phyloP scores from a whole-genome alignment of 1,139 yeast genomes.

The Kurtzmaniella quercitrusa region DNA sequence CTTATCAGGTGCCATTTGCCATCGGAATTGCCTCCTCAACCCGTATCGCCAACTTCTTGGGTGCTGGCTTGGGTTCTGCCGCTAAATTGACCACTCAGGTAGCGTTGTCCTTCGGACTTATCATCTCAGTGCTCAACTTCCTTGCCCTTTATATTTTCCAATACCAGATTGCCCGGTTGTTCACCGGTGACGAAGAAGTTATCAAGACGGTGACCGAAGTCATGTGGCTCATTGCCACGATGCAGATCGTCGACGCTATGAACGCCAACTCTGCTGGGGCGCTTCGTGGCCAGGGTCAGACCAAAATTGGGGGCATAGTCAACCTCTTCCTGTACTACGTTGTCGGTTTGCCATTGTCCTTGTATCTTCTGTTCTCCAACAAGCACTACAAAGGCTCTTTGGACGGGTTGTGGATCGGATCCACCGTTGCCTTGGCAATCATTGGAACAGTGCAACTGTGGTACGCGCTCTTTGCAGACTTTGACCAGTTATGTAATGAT shows the following conservation, averaged over 20 bases:
- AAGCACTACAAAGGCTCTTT: conserved; percentile 33
- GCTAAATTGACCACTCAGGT: conserved; percentile 46
- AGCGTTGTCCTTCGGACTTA: conserved; percentile 40
- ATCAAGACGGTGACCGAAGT: conserved; percentile 35
- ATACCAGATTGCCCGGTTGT: conserved; percentile 30
- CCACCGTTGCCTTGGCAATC: conserved; percentile 45
- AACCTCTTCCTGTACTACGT: conserved; percentile 50
- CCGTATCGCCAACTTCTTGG: conserved; percentile 55
- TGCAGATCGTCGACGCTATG: conserved; percentile 55
- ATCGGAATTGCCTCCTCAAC: conserved; percentile 59
- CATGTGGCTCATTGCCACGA: conserved; percentile 51
- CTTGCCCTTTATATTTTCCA: conserved; percentile 36
- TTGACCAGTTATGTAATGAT: conserved; percentile 34
- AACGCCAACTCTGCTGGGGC: conserved; percentile 61
- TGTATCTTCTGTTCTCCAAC: conserved; percentile 38
- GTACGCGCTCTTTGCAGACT: conserved; percentile 36
- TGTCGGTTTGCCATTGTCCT: conserved; percentile 49
- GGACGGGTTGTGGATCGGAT: conserved; percentile 54
- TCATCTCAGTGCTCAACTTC: conserved; percentile 39
- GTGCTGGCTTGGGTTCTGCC: conserved; percentile 47
- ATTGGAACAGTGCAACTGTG: conserved; percentile 52
- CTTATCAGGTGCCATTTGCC: conserved; percentile 54
- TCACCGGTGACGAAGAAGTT: conserved; percentile 41
- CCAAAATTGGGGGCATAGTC: conserved; percentile 55
- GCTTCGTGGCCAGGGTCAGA: conserved; percentile 56